A percentile compares a stretch with the other conserved stretches of the same genome.
Evolutionary conservation across 495 filamentous ascomycete genomes (phyloP).

Genomic region (Tuber calosporum): DNA sequence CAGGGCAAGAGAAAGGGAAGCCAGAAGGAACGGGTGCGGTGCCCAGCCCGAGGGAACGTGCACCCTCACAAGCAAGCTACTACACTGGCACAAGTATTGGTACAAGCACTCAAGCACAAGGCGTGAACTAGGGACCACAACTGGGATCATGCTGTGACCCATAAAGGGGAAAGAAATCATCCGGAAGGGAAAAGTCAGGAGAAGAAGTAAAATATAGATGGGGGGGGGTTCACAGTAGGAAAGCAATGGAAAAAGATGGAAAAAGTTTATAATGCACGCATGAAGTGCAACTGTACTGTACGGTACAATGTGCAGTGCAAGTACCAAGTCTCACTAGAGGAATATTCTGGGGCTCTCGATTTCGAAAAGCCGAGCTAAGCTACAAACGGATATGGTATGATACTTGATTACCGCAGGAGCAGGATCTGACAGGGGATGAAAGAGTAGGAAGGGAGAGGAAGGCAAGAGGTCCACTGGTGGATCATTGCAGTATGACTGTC

Average conservation of each 20-base stretch:
- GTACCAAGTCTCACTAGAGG: neutral
- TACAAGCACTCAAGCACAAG: neutral
- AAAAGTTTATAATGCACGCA: neutral
- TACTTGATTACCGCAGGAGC: neutral
- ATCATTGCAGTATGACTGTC: neutral
- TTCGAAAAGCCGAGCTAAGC: neutral
- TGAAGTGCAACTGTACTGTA: neutral
- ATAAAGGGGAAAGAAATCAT: neutral
- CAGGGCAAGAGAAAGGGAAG: neutral
- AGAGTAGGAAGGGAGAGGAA: neutral
- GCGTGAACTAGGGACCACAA: neutral
- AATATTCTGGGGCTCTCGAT: neutral
- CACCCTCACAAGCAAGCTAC: neutral
- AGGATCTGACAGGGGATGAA: neutral
- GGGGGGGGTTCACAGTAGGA: neutral
- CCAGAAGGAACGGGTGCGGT: neutral
- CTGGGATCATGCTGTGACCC: neutral
- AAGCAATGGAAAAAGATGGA: neutral
- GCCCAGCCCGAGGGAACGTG: constrained; percentile 5
- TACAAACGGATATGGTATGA: constrained; percentile 1
- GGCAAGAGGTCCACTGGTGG: neutral
- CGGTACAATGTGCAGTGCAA: neutral
- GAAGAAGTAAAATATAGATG: neutral
- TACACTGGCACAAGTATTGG: neutral
- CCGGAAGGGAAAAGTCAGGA: neutral